Evolutionary conservation across 1,284 basidiomycete genomes (phyloP), one percentile per base, ranked within the genome.

Genomic region (Ceratobasidium sp.): DNA sequence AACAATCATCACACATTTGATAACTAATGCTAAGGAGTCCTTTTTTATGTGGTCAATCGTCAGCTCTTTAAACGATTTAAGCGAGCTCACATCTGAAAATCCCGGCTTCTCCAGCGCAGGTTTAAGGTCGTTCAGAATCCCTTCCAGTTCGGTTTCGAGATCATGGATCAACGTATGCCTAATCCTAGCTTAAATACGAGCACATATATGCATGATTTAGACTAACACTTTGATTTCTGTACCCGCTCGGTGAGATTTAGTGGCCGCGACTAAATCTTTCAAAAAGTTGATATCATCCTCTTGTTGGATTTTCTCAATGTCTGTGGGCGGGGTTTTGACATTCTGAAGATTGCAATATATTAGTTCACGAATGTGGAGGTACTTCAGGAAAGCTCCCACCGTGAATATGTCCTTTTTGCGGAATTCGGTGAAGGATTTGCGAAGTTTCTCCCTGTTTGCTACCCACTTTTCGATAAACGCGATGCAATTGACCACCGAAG

Each of bases 1-100:
- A 14, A 71, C 19, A 33, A 45, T 57, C 67, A 71, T 71, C 1
- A 47, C 45, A 9, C 41, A 57, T 60, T 71, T 60, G 56, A 59
- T 71, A 7, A 56, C 47, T 33, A 65, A 36, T 14, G 24, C 50
- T 22, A 14, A 24, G 24, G 48, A 65, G 33, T 65, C 7, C 63
- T 62, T 22, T 36, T n/a, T 41, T n/a, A 22, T 7, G 19, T 11
- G 36, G 24, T 11, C 22, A 24, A 9, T 11, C n/a, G 29, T n/a
- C n/a, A 44, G 19, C 33, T 8, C 11, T 41, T 17, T 44, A 33
- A n/a, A 56, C 19, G 31, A 6, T 56, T 15, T 24, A 45, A 47
- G 5, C 27, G n/a, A 15, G 14, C 59, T 22, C n/a, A 64, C 45
- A 31, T 47, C 27, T 2, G 27, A 11, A 64, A 31, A 36, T 4